Conservation (phyloP, 441 rosid species). For the Adansonia rubrostipa region DNA sequence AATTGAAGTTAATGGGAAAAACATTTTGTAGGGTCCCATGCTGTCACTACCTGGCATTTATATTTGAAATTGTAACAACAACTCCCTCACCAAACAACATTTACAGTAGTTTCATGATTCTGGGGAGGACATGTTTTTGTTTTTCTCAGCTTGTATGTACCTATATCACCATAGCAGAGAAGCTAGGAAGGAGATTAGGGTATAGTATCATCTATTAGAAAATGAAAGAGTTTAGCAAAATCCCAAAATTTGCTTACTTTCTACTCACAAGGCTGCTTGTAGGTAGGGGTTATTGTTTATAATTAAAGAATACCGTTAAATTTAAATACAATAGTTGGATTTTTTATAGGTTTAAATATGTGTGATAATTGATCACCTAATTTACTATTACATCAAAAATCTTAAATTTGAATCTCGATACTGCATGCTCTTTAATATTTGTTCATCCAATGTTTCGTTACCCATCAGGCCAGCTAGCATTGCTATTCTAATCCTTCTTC, state of each 20-base stretch:
- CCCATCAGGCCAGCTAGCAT: too few relatives aligned
- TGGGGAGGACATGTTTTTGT: constrained; percentile 21
- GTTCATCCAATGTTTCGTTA: too few relatives aligned
- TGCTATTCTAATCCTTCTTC: too few relatives aligned
- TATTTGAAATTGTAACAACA: constrained; percentile 10
- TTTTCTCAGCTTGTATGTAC: constrained; percentile 19
- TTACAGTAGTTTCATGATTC: constrained; percentile 23
- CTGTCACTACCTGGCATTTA: constrained; percentile 30
- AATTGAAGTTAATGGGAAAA: constrained; percentile 22
- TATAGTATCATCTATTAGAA: constrained; percentile 12
- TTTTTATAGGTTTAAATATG: too few relatives aligned
- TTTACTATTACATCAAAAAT: too few relatives aligned
- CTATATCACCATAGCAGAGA: constrained; percentile 14
- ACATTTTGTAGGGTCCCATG: constrained; percentile 23
- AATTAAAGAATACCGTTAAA: background rate
- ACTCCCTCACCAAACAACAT: constrained; percentile 39
- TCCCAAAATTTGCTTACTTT: background rate
- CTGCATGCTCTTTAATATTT: too few relatives aligned
- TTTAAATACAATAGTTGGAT: too few relatives aligned
- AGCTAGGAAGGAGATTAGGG: constrained; percentile 21
- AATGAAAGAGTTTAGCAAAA: background rate
- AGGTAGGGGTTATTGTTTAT: constrained; percentile 13
- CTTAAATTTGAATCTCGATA: too few relatives aligned
- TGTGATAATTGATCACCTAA: too few relatives aligned
- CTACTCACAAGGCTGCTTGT: constrained; percentile 13